These are phyloP conservation scores for Phytophthora nicotianae DNA, from an alignment of 352 stramenopile genomes.

Conservation along the genomic window DNA sequence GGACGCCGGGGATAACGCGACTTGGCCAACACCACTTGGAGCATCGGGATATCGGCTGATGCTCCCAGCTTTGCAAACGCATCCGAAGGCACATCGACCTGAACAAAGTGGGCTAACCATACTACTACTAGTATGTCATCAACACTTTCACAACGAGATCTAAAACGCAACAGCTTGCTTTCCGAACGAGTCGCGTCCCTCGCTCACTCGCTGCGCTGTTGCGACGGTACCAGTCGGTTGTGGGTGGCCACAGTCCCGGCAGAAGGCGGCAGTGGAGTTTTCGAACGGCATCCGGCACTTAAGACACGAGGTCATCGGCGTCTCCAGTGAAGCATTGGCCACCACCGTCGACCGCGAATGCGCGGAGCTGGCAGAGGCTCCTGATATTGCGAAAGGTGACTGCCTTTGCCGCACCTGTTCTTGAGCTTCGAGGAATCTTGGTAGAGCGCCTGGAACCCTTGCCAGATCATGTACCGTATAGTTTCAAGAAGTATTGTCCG, in stretches of 20 bases:
- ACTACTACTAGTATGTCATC: too few species aligned
- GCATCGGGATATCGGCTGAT: slow-evolving; percentile 46
- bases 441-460: too few species aligned
- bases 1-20: slow-evolving; percentile 37
- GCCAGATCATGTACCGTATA: too few species aligned
- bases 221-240: slow-evolving; percentile 28
- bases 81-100: slow-evolving; percentile 46
- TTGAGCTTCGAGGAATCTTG: too few species aligned
- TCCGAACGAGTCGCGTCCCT: slow-evolving; percentile 21
- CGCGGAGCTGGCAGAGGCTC: slow-evolving; percentile 13
- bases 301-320: slow-evolving; percentile 39
- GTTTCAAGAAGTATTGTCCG: too few species aligned
- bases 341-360: slow-evolving; percentile 15
- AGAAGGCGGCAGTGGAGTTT: slow-evolving; percentile 62
- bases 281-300: slow-evolving; percentile 62
- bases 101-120: too few species aligned
- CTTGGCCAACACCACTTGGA: slow-evolving; percentile 23
- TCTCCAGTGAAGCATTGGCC: slow-evolving; percentile 7
- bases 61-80: slow-evolving; percentile 55
- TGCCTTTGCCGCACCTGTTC: too few species aligned
- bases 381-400: slow-evolving; percentile 35
- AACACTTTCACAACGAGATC: too few species aligned
- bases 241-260: slow-evolving; percentile 74
- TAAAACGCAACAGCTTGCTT: slow-evolving; percentile 36
- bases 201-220: slow-evolving; percentile 21